These are phyloP conservation scores for Meripilus lineatus DNA, from an alignment of 1,284 basidiomycete species.

Conservation along the genomic window DNA sequence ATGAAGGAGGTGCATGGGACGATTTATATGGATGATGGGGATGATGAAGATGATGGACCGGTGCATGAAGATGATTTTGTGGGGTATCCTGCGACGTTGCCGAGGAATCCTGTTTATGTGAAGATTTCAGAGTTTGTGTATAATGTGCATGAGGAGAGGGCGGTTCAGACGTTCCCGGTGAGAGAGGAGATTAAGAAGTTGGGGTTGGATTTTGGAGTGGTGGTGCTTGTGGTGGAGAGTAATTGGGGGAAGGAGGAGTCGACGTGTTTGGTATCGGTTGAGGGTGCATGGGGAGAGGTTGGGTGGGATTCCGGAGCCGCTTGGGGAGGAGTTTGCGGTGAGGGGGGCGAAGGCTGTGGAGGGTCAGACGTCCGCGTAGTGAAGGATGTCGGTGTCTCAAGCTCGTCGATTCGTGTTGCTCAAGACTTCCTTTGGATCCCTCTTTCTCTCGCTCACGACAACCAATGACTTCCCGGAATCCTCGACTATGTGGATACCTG, in stretches of 20 bases:
- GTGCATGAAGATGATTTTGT: slow-evolving; percentile 25
- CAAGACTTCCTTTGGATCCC: too few relatives aligned
- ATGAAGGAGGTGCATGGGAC: slow-evolving; percentile 33
- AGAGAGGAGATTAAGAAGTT: slow-evolving; percentile 60
- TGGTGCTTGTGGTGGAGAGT: slow-evolving; percentile 72
- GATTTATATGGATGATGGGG: slow-evolving; percentile 23
- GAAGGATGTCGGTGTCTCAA: too few relatives aligned
- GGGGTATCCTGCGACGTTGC: slow-evolving; percentile 48
- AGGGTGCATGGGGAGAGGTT: slow-evolving; percentile 60
- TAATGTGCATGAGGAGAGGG: slow-evolving; percentile 59
- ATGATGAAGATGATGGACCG: slow-evolving; percentile 31
- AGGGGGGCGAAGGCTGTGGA: too few relatives aligned
- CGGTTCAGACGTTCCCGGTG: slow-evolving; percentile 87
- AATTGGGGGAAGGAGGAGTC: slow-evolving; percentile 85
- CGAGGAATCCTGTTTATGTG: slow-evolving; percentile 54
- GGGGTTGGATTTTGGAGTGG: slow-evolving; percentile 75
- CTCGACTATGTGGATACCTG: too few relatives aligned
- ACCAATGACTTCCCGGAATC: too few relatives aligned
- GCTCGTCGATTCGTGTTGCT: too few relatives aligned
- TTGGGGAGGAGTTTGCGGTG: too few relatives aligned
- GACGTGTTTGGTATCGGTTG: slow-evolving; percentile 91
- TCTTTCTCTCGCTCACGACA: too few relatives aligned
- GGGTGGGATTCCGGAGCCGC: slow-evolving; percentile 22
- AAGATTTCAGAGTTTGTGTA: slow-evolving; percentile 80
- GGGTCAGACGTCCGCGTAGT: too few relatives aligned